Evolutionary conservation across 2,329 filamentous ascomycete species (phyloP), one percentile per base, ranked within the genome.

Genomic region (Aureobasidium sp.): DNA sequence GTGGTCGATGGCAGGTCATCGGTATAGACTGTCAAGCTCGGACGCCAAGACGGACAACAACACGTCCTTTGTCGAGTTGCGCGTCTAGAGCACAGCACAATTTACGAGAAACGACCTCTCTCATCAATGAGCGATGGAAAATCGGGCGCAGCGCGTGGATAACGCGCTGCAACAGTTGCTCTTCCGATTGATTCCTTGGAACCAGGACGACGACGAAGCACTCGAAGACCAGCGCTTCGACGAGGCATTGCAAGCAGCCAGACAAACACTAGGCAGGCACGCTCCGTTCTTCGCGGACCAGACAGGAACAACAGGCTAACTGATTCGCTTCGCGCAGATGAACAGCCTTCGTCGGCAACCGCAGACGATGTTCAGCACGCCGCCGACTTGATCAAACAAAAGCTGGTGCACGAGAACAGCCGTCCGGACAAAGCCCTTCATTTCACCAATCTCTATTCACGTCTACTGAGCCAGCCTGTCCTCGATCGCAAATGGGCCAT

Each of bases 401-500:
- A 89, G 76, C 80, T 99, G 66, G 84, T 95, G 63, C 85, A 89
- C 68, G 88, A 87, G 67, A 90, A 91, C 70, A 84, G 84, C 49
- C 88, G 83, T 66, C 89, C 80, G 25, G 85, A 84, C 69, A 84
- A 92, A 74, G 91, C 92, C 3, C 81, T 93, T 22, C 84, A 87
- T 65, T 96, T 97, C 75, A 88, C 91, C 27, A 95, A 96, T 71
- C 83, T 99, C 31, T 96, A 97, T 76, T 91, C 90, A 37, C 84
- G 91, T 62, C 83, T 99, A 20, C 80, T 97, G 29, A 89, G 90
- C n/a, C 86, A 97, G 67, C 92, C 92, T 0, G 92, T 97, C 6
- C 82, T 99, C 48, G 89, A 90, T 70, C 89, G 96, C 75, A 99
- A 99, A 82, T 97, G 92, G 91, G 91, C 89, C 3, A 97, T 99